These are phyloP conservation scores for Aspergillus sp. DNA, from an alignment of 2,329 filamentous ascomycete genomes.

Conservation along the genomic window DNA sequence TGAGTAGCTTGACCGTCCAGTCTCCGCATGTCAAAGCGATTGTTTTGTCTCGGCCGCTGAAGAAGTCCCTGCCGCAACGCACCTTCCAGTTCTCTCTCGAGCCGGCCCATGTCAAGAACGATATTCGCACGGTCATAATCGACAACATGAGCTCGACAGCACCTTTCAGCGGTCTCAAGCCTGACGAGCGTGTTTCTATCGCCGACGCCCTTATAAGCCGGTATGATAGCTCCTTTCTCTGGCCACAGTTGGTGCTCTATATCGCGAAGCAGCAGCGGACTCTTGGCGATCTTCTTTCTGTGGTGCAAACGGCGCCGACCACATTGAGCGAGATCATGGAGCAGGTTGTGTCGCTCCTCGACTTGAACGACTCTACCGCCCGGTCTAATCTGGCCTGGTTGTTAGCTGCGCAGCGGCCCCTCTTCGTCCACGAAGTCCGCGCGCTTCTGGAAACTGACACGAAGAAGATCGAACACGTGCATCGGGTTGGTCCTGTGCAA, in stretches of 20 bases:
- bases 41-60: not conserved
- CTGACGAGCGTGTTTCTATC: not conserved
- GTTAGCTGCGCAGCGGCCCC: not conserved
- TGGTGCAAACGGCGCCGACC: not conserved
- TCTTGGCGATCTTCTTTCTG: not conserved
- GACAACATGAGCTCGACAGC: not conserved
- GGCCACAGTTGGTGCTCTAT: not conserved
- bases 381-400: not conserved
- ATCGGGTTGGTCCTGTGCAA: not conserved
- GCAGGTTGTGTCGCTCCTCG: not conserved
- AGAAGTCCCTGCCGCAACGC: not conserved
- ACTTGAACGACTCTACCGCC: not conserved
- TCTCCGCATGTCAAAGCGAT: not conserved
- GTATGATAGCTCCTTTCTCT: not conserved
- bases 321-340: not conserved
- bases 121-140: constrained; percentile 1
- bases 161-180: not conserved
- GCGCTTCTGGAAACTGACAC: constrained; percentile 1
- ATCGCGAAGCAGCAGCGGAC: not conserved
- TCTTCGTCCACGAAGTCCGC: not conserved
- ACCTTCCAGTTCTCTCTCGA: not conserved
- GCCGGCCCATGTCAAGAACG: not conserved
- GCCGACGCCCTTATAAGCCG: not conserved
- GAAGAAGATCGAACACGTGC: not conserved
- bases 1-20: not conserved